Percentiles rank a stretch among this genome's conserved stretches.
phyloP scores from a whole-genome alignment of 768 basidiomycete species.

The Tulasnella sp. region DNA sequence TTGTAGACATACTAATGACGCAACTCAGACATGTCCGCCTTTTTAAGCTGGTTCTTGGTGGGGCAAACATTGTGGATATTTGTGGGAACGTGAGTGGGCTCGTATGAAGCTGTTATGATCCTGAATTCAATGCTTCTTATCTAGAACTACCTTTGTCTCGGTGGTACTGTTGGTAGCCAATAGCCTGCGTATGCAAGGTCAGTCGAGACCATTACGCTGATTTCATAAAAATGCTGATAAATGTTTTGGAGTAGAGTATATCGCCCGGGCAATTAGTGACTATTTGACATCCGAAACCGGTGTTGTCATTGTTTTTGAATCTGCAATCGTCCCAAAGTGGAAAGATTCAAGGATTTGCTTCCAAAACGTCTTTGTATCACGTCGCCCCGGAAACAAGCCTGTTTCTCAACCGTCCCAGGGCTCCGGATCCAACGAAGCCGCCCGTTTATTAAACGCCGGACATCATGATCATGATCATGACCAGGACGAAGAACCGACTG shows the following conservation, averaged over 20 bases:
- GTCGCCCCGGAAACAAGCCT: constrained; percentile 39
- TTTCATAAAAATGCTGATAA: constrained; percentile 7
- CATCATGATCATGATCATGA: constrained; percentile 67
- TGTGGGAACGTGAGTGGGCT: constrained; percentile 65
- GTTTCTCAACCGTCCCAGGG: too few species aligned
- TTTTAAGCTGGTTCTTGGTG: constrained; percentile 90
- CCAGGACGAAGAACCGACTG: constrained; percentile 38
- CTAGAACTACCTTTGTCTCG: constrained; percentile 85
- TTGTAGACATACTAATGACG: neutral
- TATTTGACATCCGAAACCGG: constrained; percentile 91
- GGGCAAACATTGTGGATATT: constrained; percentile 94
- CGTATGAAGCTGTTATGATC: neutral
- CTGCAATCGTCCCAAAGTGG: constrained; percentile 96
- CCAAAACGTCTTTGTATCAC: constrained; percentile 90
- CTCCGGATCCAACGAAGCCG: constrained; percentile 28
- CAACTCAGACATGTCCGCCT: constrained; percentile 62
- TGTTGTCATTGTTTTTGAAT: constrained; percentile 89
- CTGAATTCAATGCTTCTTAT: constrained; percentile 21
- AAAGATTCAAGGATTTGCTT: constrained; percentile 91
- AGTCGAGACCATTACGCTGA: constrained; percentile 17
- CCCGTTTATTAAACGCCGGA: constrained; percentile 61
- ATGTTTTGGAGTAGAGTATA: constrained; percentile 45
- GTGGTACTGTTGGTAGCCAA: constrained; percentile 82
- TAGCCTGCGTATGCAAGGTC: constrained; percentile 73
- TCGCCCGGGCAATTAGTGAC: constrained; percentile 79